phyloP scores from a whole-genome alignment of 2,329 filamentous ascomycete genomes.

The Chaetomium olivaceum region DNA sequence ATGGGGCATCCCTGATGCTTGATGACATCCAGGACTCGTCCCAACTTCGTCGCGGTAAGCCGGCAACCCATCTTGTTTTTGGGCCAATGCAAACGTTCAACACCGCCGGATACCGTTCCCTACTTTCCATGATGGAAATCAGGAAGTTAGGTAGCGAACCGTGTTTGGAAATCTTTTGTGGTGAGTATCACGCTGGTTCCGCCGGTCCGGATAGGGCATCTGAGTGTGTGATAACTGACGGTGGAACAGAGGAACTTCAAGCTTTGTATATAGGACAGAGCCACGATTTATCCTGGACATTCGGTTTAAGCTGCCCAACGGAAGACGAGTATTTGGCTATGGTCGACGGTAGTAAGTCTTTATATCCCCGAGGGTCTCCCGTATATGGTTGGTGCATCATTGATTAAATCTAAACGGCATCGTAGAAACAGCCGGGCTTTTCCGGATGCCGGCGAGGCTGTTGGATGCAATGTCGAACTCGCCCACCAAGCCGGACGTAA shows the following conservation, averaged over 20 bases:
- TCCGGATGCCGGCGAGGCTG: conserved; percentile 24
- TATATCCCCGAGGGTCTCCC: no score
- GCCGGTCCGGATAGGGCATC: no score
- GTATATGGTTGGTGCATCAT: no score
- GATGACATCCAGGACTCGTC: conserved; percentile 45
- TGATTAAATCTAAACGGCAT: no score
- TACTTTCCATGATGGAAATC: conserved; percentile 30
- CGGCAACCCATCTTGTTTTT: conserved; percentile 41
- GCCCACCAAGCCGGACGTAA: conserved; percentile 1
- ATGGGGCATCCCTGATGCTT: conserved; percentile 40
- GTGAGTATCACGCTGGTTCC: neutral
- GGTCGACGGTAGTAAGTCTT: conserved; percentile 30
- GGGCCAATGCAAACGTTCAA: conserved; percentile 42
- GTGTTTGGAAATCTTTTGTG: conserved; percentile 31
- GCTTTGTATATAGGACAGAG: conserved; percentile 35
- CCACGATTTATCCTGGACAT: conserved; percentile 36
- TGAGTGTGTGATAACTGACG: no score
- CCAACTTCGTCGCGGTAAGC: conserved; percentile 38
- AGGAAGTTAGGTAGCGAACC: conserved; percentile 9
- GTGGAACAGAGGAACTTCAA: conserved; percentile 24
- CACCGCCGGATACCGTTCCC: conserved; percentile 37
- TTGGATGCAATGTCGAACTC: conserved; percentile 10
- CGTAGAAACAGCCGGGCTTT: conserved; percentile 13
- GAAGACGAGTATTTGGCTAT: conserved; percentile 36
- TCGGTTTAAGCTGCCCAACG: conserved; percentile 26